These are phyloP conservation scores for Tetrapyrgos nigripes DNA, from an alignment of 1,284 basidiomycete species.

Conservation along the genomic window DNA sequence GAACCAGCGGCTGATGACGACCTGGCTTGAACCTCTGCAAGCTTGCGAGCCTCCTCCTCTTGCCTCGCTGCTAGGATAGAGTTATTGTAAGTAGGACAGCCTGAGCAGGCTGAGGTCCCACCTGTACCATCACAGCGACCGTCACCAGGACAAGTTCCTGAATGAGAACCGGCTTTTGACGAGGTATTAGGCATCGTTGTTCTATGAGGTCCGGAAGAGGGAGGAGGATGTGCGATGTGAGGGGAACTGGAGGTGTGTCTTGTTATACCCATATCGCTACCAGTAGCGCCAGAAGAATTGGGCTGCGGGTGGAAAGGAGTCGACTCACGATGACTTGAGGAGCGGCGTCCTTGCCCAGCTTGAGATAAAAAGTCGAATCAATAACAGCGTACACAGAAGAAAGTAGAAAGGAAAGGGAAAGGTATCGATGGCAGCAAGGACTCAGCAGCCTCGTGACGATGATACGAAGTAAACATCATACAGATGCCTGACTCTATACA, in stretches of 20 bases:
- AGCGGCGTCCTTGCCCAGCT: conserved; percentile 48
- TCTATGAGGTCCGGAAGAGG: neutral
- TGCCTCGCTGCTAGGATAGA: conserved; percentile 53
- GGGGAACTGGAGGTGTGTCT: conserved; percentile 2
- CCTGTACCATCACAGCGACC: conserved; percentile 95
- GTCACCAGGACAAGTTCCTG: conserved; percentile 93
- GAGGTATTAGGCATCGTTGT: neutral
- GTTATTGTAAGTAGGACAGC: conserved; percentile 96
- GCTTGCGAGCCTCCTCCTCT: conserved; percentile 33
- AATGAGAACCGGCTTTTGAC: conserved; percentile 6
- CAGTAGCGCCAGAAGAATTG: neutral
- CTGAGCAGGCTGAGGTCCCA: conserved; percentile 88
- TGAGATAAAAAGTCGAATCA: conserved; percentile 70
- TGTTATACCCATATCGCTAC: conserved; percentile 1
- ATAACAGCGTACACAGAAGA: conserved; percentile 18
- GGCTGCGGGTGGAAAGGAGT: conserved; percentile 20
- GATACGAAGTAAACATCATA: conserved; percentile 14
- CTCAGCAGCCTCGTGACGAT: conserved; percentile 9
- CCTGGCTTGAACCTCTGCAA: neutral
- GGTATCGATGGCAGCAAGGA: conserved; percentile 20
- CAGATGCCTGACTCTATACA: neutral
- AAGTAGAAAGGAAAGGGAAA: conserved; percentile 20
- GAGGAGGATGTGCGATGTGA: neutral
- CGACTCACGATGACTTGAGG: conserved; percentile 58
- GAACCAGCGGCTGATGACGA: conserved; percentile 27